Percentiles rank a stretch among this genome's conserved stretches.
These are phyloP conservation scores for Wickerhamiella azyma DNA, from an alignment of 805 yeast species.

Conservation along the genomic window DNA sequence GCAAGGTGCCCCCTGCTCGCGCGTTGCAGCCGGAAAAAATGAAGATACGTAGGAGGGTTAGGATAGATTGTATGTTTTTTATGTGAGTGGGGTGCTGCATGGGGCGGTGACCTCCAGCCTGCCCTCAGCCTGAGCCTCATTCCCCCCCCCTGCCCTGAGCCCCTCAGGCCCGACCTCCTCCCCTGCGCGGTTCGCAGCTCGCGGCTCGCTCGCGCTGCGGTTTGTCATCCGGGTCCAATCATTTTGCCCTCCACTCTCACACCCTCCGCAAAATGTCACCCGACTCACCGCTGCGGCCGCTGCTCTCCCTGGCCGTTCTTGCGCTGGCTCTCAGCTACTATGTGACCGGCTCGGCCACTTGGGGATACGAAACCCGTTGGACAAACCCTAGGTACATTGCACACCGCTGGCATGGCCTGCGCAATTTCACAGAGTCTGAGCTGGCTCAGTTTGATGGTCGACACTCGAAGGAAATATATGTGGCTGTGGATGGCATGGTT, in stretches of 20 bases:
- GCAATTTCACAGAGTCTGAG: conserved; percentile 32
- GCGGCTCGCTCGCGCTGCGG: not conserved
- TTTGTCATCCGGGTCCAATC: too few species aligned
- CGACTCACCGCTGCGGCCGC: conserved; percentile 3
- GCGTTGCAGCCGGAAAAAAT: not conserved
- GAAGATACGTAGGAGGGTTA: not conserved
- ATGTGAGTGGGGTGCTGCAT: not conserved
- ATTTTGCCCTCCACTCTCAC: not conserved
- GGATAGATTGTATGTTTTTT: too few species aligned
- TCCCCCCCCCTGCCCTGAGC: too few species aligned
- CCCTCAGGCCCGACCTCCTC: too few species aligned
- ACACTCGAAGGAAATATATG: conserved; percentile 38
- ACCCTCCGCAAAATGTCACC: not conserved
- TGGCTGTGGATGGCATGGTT: conserved; percentile 47
- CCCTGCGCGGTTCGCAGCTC: too few species aligned
- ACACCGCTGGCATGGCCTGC: conserved; percentile 14
- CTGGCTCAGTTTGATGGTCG: conserved; percentile 40
- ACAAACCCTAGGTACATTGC: conserved; percentile 29
- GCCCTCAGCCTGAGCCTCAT: too few species aligned
- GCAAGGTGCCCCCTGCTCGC: too few species aligned
- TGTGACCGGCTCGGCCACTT: conserved; percentile 42
- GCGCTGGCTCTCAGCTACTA: conserved; percentile 9
- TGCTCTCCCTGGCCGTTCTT: not conserved
- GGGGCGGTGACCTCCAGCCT: too few species aligned
- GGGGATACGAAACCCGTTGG: conserved; percentile 49